These are phyloP conservation scores for Penicillium cataractarum DNA, from an alignment of 495 filamentous ascomycete genomes.

Conservation along the genomic window DNA sequence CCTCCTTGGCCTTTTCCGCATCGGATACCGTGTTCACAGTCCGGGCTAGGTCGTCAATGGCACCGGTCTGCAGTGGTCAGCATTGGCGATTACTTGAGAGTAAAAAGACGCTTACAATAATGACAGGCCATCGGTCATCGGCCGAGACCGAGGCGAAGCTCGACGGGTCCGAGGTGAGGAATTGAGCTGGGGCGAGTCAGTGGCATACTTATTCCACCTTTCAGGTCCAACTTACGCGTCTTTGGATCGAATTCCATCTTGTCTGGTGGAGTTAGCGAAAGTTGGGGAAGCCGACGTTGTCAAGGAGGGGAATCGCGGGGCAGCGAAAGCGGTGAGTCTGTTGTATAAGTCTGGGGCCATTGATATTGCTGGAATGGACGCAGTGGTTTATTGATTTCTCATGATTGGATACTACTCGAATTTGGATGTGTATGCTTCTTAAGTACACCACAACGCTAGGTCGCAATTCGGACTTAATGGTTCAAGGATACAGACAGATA, in stretches of 20 bases:
- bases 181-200: slow-evolving; percentile 63
- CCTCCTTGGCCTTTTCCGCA: slow-evolving; percentile 70
- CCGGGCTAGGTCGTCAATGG: slow-evolving; percentile 91
- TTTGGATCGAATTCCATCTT: slow-evolving; percentile 34
- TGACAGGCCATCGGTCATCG: slow-evolving; percentile 88
- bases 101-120: slow-evolving; percentile 63
- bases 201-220: background rate
- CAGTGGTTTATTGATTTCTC: background rate
- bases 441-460: too few relatives aligned
- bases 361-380: background rate
- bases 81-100: slow-evolving; percentile 1
- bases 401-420: background rate
- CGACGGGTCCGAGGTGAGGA: slow-evolving; percentile 74
- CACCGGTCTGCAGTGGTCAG: slow-evolving; percentile 68
- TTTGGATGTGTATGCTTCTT: too few relatives aligned
- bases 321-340: slow-evolving; percentile 11
- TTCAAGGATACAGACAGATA: too few relatives aligned
- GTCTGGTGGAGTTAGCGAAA: slow-evolving; percentile 10
- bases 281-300: slow-evolving; percentile 12
- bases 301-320: slow-evolving; percentile 12
- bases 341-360: background rate
- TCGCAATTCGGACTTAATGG: too few relatives aligned
- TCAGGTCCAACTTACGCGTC: slow-evolving; percentile 51
- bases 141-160: slow-evolving; percentile 88
- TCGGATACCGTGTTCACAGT: slow-evolving; percentile 58